Evolutionary conservation across 257 asterid genomes (phyloP), one percentile per base, ranked within the genome.

Genomic region (Thymus mandschuricus): DNA sequence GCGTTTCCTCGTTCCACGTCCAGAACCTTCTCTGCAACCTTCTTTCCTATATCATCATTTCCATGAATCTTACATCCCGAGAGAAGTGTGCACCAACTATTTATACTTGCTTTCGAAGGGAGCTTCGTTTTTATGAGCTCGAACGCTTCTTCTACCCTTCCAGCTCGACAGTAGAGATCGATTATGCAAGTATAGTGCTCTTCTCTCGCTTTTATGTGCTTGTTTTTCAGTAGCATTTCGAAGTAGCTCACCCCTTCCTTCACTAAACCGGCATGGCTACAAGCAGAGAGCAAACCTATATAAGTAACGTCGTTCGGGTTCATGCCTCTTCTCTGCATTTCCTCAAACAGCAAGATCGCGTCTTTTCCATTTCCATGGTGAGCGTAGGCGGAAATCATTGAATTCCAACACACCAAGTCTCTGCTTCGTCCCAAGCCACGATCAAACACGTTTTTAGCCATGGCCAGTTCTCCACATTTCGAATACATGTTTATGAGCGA

Each of bases 181-280:
- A 87, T 65, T 11, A 87, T 75, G 71, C 89, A 83, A 6, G 96
- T 78, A 38, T 80, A 80, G 66, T 89, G 96, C 33, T 82, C 84
- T n/a, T 85, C 94, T 71, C 91, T 82, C 69, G 82, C 60, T 64
- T 74, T 55, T 60, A 85, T 49, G 3, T 84, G 73, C 62, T 64
- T 60, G n/a, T 87, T 88, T 56, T 72, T 79, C 78, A 50, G 31
- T 52, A 89, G 91, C 69, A 28, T 61, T 13, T 80, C 62, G 28
- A 87, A 85, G 81, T 77, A 85, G 50, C 67, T 60, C 38, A 87
- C 64, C 48, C 96, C 96, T 67, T 87, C 85, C 49, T 81, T 77
- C 43, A 83, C 84, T 15, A 89, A 57, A 41, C 96, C 96, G 2
- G 88, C 71, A 78, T 89, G 87, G 91, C 88, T 87, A 73, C 96